Percentiles rank a stretch among this genome's conserved stretches.
Conservation (phyloP, 768 basidiomycete species). For the Paxillus involutus region DNA sequence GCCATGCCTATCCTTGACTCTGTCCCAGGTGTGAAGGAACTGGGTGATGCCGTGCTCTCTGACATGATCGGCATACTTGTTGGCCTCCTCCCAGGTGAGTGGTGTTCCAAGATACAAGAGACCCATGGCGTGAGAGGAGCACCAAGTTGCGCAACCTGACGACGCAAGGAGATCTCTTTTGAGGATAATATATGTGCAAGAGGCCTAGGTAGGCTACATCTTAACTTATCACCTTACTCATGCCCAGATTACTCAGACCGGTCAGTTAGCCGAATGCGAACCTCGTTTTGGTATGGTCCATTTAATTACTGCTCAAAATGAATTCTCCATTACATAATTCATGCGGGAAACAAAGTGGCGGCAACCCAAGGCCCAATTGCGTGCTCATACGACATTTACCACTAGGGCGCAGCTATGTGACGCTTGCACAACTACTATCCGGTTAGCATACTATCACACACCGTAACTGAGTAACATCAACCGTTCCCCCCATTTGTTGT, state of each 20-base stretch:
- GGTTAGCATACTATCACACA: not conserved
- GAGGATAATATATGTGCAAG: slow-evolving; percentile 4
- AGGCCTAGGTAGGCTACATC: no score
- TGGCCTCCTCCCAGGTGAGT: slow-evolving; percentile 87
- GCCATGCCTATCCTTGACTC: slow-evolving; percentile 85
- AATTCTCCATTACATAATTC: no score
- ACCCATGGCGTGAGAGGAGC: slow-evolving; percentile 60
- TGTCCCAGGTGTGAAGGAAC: slow-evolving; percentile 91
- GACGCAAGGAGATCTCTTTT: no score
- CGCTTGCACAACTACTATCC: no score
- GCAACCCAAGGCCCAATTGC: no score
- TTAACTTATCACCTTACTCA: not conserved
- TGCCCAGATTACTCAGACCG: not conserved
- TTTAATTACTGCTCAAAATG: no score
- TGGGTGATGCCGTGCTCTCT: slow-evolving; percentile 91
- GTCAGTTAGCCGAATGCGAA: not conserved
- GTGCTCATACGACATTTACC: no score
- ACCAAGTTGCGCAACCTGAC: slow-evolving; percentile 13
- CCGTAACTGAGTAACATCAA: slow-evolving; percentile 27
- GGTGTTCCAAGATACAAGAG: slow-evolving; percentile 92
- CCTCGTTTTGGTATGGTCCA: no score
- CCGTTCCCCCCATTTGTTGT: slow-evolving; percentile 75
- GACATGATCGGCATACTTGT: slow-evolving; percentile 86
- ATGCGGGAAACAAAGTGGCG: no score
- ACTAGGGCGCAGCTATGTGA: no score